These are phyloP conservation scores for Capsicum pubescens DNA, from an alignment of 257 asterid species.

Conservation along the genomic window DNA sequence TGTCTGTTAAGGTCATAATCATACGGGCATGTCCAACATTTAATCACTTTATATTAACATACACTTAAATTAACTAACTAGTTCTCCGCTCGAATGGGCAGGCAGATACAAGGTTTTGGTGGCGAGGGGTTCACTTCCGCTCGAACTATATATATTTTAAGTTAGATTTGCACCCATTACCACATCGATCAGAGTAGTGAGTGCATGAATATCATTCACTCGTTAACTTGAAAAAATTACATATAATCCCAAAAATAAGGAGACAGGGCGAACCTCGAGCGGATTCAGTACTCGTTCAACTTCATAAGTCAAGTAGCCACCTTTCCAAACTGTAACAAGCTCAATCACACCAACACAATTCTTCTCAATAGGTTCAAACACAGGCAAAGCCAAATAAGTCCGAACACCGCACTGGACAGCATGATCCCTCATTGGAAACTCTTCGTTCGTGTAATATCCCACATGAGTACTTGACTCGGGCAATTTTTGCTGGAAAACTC, in stretches of 20 bases:
- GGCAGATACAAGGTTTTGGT: neutral
- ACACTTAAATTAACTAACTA: neutral
- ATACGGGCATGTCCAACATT: neutral
- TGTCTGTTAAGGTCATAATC: neutral
- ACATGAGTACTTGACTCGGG: conserved; percentile 29
- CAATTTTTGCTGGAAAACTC: conserved; percentile 30
- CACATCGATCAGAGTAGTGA: neutral
- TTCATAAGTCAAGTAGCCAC: conserved; percentile 30
- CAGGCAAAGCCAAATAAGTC: conserved; percentile 27
- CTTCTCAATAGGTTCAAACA: conserved; percentile 18
- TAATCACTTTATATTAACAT: neutral
- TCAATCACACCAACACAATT: conserved; percentile 29
- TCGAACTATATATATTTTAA: neutral
- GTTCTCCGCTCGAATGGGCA: neutral
- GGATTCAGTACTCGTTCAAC: conserved; percentile 26
- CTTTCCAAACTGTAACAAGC: conserved; percentile 30
- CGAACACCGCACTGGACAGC: conserved; percentile 19
- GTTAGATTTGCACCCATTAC: neutral
- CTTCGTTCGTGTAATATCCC: conserved; percentile 19
- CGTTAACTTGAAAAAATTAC: neutral
- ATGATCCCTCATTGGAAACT: conserved; percentile 27
- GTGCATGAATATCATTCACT: neutral
- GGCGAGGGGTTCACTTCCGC: neutral
- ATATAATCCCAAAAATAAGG: neutral
- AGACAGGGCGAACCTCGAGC: conserved; percentile 16